phyloP scores from a whole-genome alignment of 495 filamentous ascomycete genomes.

The Penicillium silybi region DNA sequence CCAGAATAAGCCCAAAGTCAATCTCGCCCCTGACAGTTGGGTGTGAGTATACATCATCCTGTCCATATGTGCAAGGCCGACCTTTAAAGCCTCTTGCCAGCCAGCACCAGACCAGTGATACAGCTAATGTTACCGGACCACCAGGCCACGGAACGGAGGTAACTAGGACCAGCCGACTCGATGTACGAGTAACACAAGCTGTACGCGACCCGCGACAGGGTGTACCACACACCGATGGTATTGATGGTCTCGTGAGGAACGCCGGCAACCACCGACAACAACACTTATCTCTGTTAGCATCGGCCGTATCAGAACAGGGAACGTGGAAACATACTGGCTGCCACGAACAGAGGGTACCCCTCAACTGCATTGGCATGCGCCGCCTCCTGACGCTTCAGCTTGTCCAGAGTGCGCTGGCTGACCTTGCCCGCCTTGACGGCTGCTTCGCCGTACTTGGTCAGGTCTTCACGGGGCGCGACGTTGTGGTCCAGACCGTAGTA shows the following conservation, averaged over 20 bases:
- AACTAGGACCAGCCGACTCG: slow-evolving; percentile 29
- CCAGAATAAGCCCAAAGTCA: neutral
- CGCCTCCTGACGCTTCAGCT: slow-evolving; percentile 43
- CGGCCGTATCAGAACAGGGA: neutral
- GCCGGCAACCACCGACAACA: slow-evolving; percentile 30
- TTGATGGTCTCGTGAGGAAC: slow-evolving; percentile 39
- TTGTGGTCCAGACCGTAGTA: slow-evolving; percentile 48
- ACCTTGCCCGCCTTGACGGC: slow-evolving; percentile 49
- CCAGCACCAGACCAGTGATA: slow-evolving; percentile 27
- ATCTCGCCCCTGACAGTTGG: neutral
- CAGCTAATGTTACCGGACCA: slow-evolving; percentile 46
- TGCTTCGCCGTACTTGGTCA: slow-evolving; percentile 41
- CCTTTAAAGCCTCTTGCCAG: slow-evolving; percentile 26
- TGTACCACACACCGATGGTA: slow-evolving; percentile 40
- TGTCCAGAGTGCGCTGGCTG: slow-evolving; percentile 37
- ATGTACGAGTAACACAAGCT: slow-evolving; percentile 38
- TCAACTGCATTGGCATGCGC: slow-evolving; percentile 49
- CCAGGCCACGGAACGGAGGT: slow-evolving; percentile 41
- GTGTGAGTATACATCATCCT: neutral
- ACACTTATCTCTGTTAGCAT: slow-evolving; percentile 21
- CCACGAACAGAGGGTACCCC: slow-evolving; percentile 44
- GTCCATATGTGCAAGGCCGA: neutral
- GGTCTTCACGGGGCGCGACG: slow-evolving; percentile 40
- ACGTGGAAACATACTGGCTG: slow-evolving; percentile 26
- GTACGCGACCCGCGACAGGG: slow-evolving; percentile 37